phyloP scores from a whole-genome alignment of 2,329 filamentous ascomycete genomes.

The Paradendryphiella salina region DNA sequence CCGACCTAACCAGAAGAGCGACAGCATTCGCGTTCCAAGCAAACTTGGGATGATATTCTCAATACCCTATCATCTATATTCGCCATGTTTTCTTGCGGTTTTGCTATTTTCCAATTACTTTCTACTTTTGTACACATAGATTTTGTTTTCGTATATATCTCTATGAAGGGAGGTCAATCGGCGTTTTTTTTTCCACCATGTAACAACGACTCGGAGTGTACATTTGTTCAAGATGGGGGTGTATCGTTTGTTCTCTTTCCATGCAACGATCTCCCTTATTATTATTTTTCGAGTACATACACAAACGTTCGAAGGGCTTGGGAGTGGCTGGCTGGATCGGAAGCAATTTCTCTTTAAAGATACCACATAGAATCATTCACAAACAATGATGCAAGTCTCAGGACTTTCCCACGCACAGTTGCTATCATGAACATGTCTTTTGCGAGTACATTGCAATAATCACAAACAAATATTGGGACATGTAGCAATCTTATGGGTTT shows the following conservation, averaged over 20 bases:
- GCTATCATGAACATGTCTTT: too few species aligned
- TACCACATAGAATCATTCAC: slow-evolving; percentile 1
- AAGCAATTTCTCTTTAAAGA: not conserved
- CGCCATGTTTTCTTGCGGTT: not conserved
- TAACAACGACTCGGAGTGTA: not conserved
- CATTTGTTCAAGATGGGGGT: too few species aligned
- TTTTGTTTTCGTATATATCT: slow-evolving; percentile 6
- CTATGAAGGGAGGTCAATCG: not conserved
- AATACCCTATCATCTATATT: not conserved
- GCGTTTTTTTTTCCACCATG: slow-evolving; percentile 2
- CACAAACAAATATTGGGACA: too few species aligned
- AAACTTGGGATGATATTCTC: not conserved
- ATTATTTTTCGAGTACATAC: not conserved
- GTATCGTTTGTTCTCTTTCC: too few species aligned
- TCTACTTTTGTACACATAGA: slow-evolving; percentile 9
- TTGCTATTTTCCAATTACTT: not conserved
- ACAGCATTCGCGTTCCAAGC: not conserved
- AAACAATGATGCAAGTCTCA: too few species aligned
- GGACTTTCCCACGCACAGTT: too few species aligned
- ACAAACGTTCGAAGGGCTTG: not conserved
- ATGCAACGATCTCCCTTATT: not conserved
- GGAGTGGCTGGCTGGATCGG: too few species aligned
- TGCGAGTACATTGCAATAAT: too few species aligned
- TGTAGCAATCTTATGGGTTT: too few species aligned
- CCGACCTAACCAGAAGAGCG: not conserved